Conservation (phyloP, 805 yeast genomes). For the Candida incommunis region DNA sequence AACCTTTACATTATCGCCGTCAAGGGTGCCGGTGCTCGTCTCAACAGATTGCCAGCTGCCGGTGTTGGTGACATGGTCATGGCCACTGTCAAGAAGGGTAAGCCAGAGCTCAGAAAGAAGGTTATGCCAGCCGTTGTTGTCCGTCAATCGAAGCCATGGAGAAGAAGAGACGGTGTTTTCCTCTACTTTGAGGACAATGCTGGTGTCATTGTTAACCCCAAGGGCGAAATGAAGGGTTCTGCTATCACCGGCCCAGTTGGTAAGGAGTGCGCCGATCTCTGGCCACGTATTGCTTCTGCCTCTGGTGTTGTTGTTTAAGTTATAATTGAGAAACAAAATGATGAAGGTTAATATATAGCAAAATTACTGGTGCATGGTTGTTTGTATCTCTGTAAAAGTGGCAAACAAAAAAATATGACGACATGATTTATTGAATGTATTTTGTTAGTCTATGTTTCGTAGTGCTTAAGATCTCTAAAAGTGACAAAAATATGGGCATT, state of each 20-base stretch:
- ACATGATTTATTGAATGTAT: constrained; percentile 1
- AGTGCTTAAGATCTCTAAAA: too few relatives aligned
- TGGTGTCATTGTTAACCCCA: constrained; percentile 99
- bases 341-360: too few relatives aligned
- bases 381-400: too few relatives aligned
- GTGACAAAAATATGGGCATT: too few relatives aligned
- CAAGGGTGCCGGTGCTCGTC: constrained; percentile 98
- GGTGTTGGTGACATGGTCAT: constrained; percentile 83
- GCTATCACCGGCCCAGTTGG: constrained; percentile 99
- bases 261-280: constrained; percentile 99
- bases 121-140: constrained; percentile 99
- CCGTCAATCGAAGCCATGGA: constrained; percentile 99
- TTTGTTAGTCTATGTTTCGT: too few relatives aligned
- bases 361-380: too few relatives aligned
- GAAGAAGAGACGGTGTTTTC: constrained; percentile 99
- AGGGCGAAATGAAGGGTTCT: constrained; percentile 99
- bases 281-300: constrained; percentile 99
- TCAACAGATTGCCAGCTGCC: constrained; percentile 99
- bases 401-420: neutral
- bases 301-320: constrained; percentile 98
- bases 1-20: constrained; percentile 97
- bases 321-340: too few relatives aligned
- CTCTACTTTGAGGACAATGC: constrained; percentile 99
- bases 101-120: constrained; percentile 99
- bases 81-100: constrained; percentile 99